These are phyloP conservation scores for Candida takata DNA, from an alignment of 805 yeast genomes.

Conservation along the genomic window DNA sequence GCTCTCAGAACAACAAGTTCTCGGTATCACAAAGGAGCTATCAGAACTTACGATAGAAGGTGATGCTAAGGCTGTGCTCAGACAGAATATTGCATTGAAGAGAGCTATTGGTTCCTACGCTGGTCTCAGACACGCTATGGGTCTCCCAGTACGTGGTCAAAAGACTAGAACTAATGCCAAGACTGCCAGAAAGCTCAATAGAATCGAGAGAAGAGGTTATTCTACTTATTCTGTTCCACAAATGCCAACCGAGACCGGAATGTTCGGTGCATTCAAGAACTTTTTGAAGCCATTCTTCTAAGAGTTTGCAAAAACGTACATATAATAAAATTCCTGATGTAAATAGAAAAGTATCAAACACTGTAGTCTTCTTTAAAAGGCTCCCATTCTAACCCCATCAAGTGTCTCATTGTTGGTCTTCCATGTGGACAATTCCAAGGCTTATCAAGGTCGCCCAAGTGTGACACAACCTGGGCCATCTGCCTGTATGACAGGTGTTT, in stretches of 20 bases:
- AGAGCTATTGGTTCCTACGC: conserved; percentile 76
- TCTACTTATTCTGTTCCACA: conserved; percentile 8
- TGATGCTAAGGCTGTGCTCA: conserved; percentile 62
- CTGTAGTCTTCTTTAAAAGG: conserved; percentile 39
- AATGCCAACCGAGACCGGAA: conserved; percentile 9
- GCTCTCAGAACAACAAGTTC: conserved; percentile 76
- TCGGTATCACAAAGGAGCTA: conserved; percentile 82
- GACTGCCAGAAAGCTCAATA: conserved; percentile 84
- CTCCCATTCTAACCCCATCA: conserved; percentile 52
- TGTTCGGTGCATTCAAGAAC: conserved; percentile 20
- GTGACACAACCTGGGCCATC: conserved; percentile 63
- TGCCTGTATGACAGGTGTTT: conserved; percentile 46
- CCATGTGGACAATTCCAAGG: conserved; percentile 98
- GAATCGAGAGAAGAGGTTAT: conserved; percentile 53
- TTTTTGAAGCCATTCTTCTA: conserved; percentile 16
- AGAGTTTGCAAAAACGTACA: conserved; percentile 1
- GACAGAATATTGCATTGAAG: conserved; percentile 73
- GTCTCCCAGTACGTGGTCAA: conserved; percentile 83
- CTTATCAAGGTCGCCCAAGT: conserved; percentile 67
- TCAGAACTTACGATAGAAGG: conserved; percentile 80
- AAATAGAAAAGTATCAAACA: conserved; percentile 11
- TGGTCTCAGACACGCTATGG: conserved; percentile 85
- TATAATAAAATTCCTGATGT: conserved; percentile 2
- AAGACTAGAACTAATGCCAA: conserved; percentile 84
- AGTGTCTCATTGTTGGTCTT: conserved; percentile 91